Conservation (phyloP, 192 early-diverging fungal genomes). For the Podila horticola region DNA sequence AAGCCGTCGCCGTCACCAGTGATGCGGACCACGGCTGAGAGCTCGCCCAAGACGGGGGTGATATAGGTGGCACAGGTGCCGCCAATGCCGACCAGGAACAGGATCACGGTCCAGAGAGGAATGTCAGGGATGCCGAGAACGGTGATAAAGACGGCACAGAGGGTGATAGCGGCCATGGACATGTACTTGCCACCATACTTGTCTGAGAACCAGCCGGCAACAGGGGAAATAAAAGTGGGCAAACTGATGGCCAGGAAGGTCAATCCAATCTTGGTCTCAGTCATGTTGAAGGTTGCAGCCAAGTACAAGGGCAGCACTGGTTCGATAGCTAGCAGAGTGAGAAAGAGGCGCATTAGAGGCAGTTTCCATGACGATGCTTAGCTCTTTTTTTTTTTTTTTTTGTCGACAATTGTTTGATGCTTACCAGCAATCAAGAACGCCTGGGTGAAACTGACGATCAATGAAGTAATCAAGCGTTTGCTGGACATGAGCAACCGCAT, state of each 20-base stretch:
- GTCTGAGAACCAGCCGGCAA: slow-evolving; percentile 59
- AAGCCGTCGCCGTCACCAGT: slow-evolving; percentile 53
- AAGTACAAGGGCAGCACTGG: slow-evolving; percentile 54
- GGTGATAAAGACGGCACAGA: slow-evolving; percentile 18
- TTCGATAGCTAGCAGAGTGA: slow-evolving; percentile 22
- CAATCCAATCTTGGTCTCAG: slow-evolving; percentile 50
- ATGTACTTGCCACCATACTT: slow-evolving; percentile 54
- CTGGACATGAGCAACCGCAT: slow-evolving; percentile 12
- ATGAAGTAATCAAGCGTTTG: slow-evolving; percentile 29
- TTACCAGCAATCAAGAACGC: slow-evolving; percentile 36
- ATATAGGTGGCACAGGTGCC: slow-evolving; percentile 47
- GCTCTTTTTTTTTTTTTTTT: too few species aligned
- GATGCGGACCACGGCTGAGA: slow-evolving; percentile 45
- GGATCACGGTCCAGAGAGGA: slow-evolving; percentile 49
- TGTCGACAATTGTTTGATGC: neutral
- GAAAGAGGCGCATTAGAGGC: neutral
- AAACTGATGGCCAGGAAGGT: slow-evolving; percentile 49
- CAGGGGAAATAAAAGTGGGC: slow-evolving; percentile 44
- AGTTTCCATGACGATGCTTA: neutral
- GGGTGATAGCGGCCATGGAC: slow-evolving; percentile 15
- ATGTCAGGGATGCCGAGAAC: slow-evolving; percentile 23
- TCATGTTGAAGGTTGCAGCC: slow-evolving; percentile 41
- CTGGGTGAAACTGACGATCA: slow-evolving; percentile 30
- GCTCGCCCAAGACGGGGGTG: slow-evolving; percentile 56
- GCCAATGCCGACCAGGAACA: slow-evolving; percentile 46